Evolutionary conservation across 202 grass and related monocot genomes (phyloP).

Genomic region (Eragrostis tef): DNA sequence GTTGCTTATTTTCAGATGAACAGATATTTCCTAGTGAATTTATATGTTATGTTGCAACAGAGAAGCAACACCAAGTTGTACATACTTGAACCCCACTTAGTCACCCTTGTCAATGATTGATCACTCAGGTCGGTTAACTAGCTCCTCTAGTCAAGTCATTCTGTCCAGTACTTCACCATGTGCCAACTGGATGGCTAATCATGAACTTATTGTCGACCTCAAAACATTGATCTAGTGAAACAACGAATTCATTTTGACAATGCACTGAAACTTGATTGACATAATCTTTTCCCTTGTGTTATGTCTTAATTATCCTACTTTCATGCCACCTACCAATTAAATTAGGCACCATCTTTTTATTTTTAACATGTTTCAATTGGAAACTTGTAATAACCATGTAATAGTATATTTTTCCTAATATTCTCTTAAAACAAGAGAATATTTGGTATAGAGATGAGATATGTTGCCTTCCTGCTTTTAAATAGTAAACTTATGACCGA

Average conservation of each 20-base stretch:
- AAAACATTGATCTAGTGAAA: not conserved
- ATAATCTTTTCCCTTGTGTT: not conserved
- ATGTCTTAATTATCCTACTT: not conserved
- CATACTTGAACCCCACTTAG: not conserved
- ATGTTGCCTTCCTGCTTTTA: conserved; percentile 38
- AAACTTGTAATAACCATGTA: not conserved
- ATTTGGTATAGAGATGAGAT: not conserved
- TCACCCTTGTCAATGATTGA: conserved; percentile 4
- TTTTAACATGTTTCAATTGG: conserved; percentile 13
- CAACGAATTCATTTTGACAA: not conserved
- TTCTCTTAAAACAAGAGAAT: not conserved
- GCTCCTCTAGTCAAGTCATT: not conserved
- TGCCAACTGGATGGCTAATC: not conserved
- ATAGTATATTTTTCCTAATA: not conserved
- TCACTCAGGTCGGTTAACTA: not conserved
- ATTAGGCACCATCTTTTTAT: too few relatives aligned
- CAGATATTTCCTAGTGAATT: not conserved
- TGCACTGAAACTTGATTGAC: not conserved
- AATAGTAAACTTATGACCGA: conserved; percentile 13
- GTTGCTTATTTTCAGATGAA: not conserved
- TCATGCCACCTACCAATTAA: too few relatives aligned
- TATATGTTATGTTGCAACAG: not conserved
- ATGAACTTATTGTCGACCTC: not conserved
- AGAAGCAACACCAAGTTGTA: too few relatives aligned
- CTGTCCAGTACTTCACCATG: not conserved